Evolutionary conservation across 75 land plant species (phyloP), one percentile per base, ranked within the genome.

Genomic region (Sequoia sempervirens): DNA sequence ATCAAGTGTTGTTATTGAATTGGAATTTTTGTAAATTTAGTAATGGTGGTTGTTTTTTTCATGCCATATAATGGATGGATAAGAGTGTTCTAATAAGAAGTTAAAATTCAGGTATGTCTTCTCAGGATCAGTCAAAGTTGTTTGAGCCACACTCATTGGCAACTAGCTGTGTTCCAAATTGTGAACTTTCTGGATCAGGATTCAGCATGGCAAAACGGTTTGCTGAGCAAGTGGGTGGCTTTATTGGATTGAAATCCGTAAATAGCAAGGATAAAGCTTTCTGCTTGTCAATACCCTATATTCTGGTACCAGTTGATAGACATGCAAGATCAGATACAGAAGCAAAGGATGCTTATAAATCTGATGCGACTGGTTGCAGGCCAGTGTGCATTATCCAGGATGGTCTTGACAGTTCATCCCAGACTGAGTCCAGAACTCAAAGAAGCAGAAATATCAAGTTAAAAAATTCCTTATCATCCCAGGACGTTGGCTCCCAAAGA

Each of bases 161-260:
- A 50, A 81, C 89, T 41, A 66, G 86, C 10, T 84, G 81, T 76
- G 86, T 81, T 32, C 78, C 80, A 58, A 83, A 83, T 28, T 82
- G 79, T 38, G 90, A 87, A 56, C 87, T 73, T 72, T 83, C 91
- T 45, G 87, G 90, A 3, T 81, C 85, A 34, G 91, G 91, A n/a
- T 81, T 88, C 43, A 87, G 83, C 56, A 85, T 85, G 81, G 91
- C 87, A 20, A 89, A 89, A 69, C 68, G 90, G 10, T 87, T 88
- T 83, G 86, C 82, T 2, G 91, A 89, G 75, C 81, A 66, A 40
- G 54, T 47, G 23, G 90, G 90, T 64, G 91, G 91, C 34, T 83
- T 40, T 70, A 89, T 89, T 70, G 91, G 91, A 15, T 83, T 89
- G 45, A 72, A 58, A 34, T 88, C 91, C 2, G 41, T 69, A 68